Percentiles rank a stretch among this genome's conserved stretches.
phyloP scores from a whole-genome alignment of 306 rosid genomes.

The Ceratonia siliqua region DNA sequence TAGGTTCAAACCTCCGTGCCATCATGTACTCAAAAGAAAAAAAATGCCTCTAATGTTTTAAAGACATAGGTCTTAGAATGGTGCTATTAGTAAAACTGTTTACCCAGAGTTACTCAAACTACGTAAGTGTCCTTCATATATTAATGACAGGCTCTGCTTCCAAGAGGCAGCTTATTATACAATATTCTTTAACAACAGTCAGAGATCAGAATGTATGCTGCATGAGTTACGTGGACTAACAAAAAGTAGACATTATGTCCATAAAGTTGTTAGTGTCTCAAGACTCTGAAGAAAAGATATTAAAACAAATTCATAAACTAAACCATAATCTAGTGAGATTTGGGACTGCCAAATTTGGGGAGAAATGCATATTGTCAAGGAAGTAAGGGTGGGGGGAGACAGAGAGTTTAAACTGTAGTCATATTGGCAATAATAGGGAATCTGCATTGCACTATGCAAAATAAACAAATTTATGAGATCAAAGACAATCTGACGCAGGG shows the following conservation, averaged over 20 bases:
- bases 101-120: neutral
- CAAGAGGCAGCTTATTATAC: neutral
- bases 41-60: no score
- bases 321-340: neutral
- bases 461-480: no score
- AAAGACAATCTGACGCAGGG: no score
- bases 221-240: neutral
- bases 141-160: neutral
- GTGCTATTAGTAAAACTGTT: neutral
- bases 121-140: neutral
- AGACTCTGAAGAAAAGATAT: neutral
- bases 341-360: slow-evolving; percentile 5
- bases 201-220: neutral
- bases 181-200: neutral
- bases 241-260: no score
- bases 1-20: no score
- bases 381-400: neutral
- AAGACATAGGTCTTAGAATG: no score
- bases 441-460: neutral
- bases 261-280: no score
- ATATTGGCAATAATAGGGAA: neutral
- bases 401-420: neutral
- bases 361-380: neutral
- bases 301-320: neutral
- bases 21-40: no score